phyloP scores from a whole-genome alignment of 345 rosid genomes.

The Hibiscus syriacus region DNA sequence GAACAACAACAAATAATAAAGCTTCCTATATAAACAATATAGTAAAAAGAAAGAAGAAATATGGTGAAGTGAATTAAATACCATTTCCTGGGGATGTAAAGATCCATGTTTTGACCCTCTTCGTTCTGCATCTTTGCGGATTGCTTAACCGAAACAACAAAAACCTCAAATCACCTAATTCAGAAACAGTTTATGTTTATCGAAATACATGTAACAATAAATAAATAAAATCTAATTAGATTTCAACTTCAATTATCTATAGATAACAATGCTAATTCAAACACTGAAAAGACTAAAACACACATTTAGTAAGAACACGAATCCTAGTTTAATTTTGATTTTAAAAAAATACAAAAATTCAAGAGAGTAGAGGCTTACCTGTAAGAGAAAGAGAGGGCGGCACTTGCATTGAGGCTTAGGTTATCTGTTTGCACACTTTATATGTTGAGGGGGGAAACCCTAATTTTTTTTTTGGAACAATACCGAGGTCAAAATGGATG shows the following conservation, averaged over 20 bases:
- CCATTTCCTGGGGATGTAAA: slow-evolving; percentile 96
- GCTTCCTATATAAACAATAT: background rate
- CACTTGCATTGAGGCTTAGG: background rate
- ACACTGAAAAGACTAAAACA: too few relatives aligned
- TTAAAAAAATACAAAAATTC: background rate
- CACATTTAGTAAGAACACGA: background rate
- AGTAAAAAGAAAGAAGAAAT: background rate
- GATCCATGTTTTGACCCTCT: slow-evolving; percentile 77
- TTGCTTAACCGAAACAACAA: background rate
- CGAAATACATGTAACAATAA: background rate
- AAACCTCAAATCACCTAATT: slow-evolving; percentile 9
- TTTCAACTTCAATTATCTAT: background rate
- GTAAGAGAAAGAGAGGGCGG: background rate
- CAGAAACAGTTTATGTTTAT: background rate
- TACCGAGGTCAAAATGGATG: background rate
- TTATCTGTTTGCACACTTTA: background rate
- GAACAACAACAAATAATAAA: slow-evolving; percentile 15
- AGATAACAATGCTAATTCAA: background rate
- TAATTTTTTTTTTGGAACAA: background rate
- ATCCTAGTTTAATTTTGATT: too few relatives aligned
- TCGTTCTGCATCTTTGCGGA: slow-evolving; percentile 88
- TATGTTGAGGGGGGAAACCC: background rate
- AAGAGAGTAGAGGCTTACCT: background rate
- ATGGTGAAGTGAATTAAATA: slow-evolving; percentile 1
- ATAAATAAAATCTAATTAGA: background rate